These are phyloP conservation scores for Coleophoma eucalyptorum DNA, from an alignment of 2,329 filamentous ascomycete genomes.

Conservation along the genomic window DNA sequence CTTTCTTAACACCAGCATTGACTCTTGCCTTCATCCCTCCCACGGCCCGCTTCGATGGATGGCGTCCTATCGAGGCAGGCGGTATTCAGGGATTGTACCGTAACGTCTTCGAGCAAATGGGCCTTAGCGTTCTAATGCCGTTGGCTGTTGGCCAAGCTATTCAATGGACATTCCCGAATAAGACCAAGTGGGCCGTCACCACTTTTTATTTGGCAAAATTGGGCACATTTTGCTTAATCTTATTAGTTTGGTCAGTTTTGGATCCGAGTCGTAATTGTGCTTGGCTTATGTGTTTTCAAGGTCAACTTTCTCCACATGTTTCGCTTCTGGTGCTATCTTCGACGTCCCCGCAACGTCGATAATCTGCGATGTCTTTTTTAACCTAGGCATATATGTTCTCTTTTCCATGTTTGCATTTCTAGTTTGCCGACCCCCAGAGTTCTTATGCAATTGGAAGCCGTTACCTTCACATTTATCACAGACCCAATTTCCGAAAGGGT, in stretches of 20 bases:
- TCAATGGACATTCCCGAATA: constrained; percentile 38
- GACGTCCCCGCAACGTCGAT: constrained; percentile 53
- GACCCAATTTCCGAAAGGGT: too few relatives aligned
- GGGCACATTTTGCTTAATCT: background rate
- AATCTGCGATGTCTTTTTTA: constrained; percentile 64
- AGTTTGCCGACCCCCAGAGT: constrained; percentile 28
- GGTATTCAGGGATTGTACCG: constrained; percentile 60
- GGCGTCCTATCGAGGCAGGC: constrained; percentile 23
- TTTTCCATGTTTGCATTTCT: constrained; percentile 60
- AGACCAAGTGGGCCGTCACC: background rate
- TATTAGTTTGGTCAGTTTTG: background rate
- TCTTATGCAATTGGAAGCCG: too few relatives aligned
- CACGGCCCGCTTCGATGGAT: background rate
- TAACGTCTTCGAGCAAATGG: constrained; percentile 64
- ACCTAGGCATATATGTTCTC: constrained; percentile 57
- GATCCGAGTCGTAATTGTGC: background rate
- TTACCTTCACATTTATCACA: too few relatives aligned
- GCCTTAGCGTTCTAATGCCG: constrained; percentile 62
- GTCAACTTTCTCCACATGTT: background rate
- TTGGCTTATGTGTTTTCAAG: background rate
- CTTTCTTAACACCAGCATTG: constrained; percentile 64
- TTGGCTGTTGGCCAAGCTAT: constrained; percentile 58
- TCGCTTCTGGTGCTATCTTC: background rate
- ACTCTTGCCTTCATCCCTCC: constrained; percentile 29
- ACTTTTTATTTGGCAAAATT: background rate